Base-by-base conservation (phyloP, 306 rosid genomes). In the Castanospermum australe region DNA sequence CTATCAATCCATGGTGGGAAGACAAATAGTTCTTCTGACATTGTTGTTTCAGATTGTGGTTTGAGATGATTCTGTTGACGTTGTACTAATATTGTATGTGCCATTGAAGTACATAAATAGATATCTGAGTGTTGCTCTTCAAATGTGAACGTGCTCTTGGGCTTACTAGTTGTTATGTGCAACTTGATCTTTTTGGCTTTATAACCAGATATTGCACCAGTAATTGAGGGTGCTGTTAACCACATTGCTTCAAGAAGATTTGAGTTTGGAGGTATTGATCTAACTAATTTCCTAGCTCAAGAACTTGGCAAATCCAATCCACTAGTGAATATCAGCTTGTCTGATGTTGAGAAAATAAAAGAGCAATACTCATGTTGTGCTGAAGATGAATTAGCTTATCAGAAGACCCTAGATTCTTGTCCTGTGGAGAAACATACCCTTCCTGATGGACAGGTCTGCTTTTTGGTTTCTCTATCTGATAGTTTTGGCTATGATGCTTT, bases 201-300 rank as follows among this genome's bases (percentile, higher is more conserved):
- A 3, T 87, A 50, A 45, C 76, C 86, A 94, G 99, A 94, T 84
- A 94, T 94, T 87, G 97, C 99, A 18, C 99, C 99, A 17, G 97
- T 94, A 50, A 82, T 94, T 87, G 99, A 92, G 89, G 99, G 99
- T 83, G 99, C 99, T 10, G 99, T 94, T 79, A 97, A 94, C 82
- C 99, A 92, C 89, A 94, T 94, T 86, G 97, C 97, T 50, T 94
- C 97, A 9, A 89, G 92, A 82, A 91, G 99, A 87, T 89, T 94
- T 91, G 99, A 94, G 84, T 83, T 92, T 85, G 99, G 99, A 84
- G 99, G 99, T 20, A 47, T 57, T 51, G 99, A 94, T 85, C 89
- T 94, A 84, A 92, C 97, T 35, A 90, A 84, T 79, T 84, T 89
- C 84, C 92, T 94, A 71, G 93, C 95, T 67, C 91, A 85, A 86